Percentiles rank a stretch among this genome's conserved stretches.
phyloP scores from a whole-genome alignment of 2,329 filamentous ascomycete species.

The Diaporthe australafricana region DNA sequence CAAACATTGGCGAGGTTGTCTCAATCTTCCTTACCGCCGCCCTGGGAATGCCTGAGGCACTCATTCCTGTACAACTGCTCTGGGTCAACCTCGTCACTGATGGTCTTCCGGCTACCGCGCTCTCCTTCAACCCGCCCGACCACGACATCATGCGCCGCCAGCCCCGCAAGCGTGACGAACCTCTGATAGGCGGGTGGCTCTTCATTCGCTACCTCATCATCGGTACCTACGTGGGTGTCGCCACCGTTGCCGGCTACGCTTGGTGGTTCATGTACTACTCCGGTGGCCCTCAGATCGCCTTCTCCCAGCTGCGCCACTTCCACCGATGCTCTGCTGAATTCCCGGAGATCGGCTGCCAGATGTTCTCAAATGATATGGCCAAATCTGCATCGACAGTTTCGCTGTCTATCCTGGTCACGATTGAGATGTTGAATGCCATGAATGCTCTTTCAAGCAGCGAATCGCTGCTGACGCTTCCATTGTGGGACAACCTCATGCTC shows the following conservation, averaged over 20 bases:
- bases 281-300: conserved; percentile 89
- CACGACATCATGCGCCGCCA: conserved; percentile 96
- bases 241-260: conserved; percentile 96
- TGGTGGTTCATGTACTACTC: conserved; percentile 99
- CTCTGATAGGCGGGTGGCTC: conserved; percentile 93
- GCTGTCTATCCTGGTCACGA: conserved; percentile 91
- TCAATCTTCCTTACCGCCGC: conserved; percentile 98
- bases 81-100: conserved; percentile 99
- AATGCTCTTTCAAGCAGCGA: conserved; percentile 97
- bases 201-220: conserved; percentile 99
- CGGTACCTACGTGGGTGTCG: conserved; percentile 92
- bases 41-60: conserved; percentile 94
- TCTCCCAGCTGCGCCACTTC: conserved; percentile 92
- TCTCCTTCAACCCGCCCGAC: conserved; percentile 99
- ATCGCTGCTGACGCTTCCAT: conserved; percentile 88
- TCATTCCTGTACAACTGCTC: conserved; percentile 95
- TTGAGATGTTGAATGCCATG: conserved; percentile 99
- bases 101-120: conserved; percentile 92
- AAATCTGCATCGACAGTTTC: conserved; percentile 94
- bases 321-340: conserved; percentile 90
- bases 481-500: conserved; percentile 99
- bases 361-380: conserved; percentile 88
- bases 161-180: conserved; percentile 91
- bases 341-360: conserved; percentile 89
- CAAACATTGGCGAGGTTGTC: conserved; percentile 98